A percentile compares a stretch with the other conserved stretches of the same genome.
phyloP scores from a whole-genome alignment of 352 stramenopile genomes.

The Phytophthora pseudosyringae region DNA sequence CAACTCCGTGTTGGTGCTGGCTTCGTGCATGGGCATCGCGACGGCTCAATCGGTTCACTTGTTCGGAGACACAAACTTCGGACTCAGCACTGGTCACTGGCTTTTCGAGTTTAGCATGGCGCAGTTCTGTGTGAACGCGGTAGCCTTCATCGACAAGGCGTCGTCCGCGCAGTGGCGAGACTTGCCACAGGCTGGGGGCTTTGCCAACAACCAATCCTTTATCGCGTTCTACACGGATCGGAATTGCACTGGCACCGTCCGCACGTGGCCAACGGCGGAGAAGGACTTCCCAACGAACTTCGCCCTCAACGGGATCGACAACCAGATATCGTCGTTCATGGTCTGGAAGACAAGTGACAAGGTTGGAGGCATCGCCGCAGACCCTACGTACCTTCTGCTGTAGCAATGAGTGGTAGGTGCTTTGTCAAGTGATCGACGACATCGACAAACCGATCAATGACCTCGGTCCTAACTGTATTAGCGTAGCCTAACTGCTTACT shows the following conservation, averaged over 20 bases:
- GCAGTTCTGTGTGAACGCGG: slow-evolving; percentile 5
- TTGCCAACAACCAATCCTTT: not conserved
- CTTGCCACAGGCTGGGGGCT: not conserved
- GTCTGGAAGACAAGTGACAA: not conserved
- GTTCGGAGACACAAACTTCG: slow-evolving; percentile 5
- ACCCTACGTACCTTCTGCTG: too few relatives aligned
- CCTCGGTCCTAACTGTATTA: too few relatives aligned
- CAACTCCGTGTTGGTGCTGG: not conserved
- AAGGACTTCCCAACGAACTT: slow-evolving; percentile 3
- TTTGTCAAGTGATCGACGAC: too few relatives aligned
- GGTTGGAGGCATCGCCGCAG: not conserved
- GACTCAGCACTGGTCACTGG: slow-evolving; percentile 1
- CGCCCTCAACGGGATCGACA: not conserved
- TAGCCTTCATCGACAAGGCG: not conserved
- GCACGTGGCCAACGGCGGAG: slow-evolving; percentile 1
- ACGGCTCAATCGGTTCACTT: not conserved
- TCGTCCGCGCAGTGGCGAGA: not conserved
- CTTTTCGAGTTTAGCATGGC: slow-evolving; percentile 2
- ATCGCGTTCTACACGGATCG: slow-evolving; percentile 3
- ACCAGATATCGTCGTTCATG: slow-evolving; percentile 10
- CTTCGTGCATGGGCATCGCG: not conserved
- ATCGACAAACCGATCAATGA: too few relatives aligned
- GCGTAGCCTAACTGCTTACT: too few relatives aligned
- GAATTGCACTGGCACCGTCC: slow-evolving; percentile 1
- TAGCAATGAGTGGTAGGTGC: too few relatives aligned